Percentiles rank a stretch among this genome's conserved stretches.
These are phyloP conservation scores for Mucor saturninus DNA, from an alignment of 371 early-diverging fungal species.

Conservation along the genomic window DNA sequence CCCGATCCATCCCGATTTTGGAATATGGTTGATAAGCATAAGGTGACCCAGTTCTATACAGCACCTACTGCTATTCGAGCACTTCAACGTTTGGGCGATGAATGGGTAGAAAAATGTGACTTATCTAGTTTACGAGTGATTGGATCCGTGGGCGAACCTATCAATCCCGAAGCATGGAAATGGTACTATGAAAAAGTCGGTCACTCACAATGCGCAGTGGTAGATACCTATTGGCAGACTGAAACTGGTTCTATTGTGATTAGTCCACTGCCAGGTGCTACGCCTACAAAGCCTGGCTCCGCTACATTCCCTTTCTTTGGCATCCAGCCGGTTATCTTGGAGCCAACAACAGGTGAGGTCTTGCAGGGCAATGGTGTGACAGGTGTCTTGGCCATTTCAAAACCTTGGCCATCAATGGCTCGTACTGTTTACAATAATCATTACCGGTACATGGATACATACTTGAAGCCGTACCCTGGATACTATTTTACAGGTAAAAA, in stretches of 20 bases:
- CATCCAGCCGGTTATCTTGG: conserved; percentile 84
- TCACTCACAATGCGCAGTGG: conserved; percentile 81
- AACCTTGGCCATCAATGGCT: conserved; percentile 96
- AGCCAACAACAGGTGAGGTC: conserved; percentile 79
- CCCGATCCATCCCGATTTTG: conserved; percentile 86
- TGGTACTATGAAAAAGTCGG: conserved; percentile 96
- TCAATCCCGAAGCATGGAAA: conserved; percentile 97
- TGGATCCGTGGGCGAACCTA: conserved; percentile 98
- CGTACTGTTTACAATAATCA: conserved; percentile 92
- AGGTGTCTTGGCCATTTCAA: conserved; percentile 88
- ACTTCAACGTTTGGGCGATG: conserved; percentile 84
- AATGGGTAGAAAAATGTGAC: conserved; percentile 75
- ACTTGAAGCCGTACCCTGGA: conserved; percentile 85
- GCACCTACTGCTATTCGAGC: conserved; percentile 99
- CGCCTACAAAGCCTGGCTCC: conserved; percentile 91
- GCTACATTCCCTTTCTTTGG: conserved; percentile 98
- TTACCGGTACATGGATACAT: conserved; percentile 88
- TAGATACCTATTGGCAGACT: conserved; percentile 98
- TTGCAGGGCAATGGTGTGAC: conserved; percentile 76
- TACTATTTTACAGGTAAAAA: conserved; percentile 74
- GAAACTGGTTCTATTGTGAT: conserved; percentile 98
- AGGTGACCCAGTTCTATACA: conserved; percentile 97
- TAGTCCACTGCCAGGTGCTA: conserved; percentile 89
- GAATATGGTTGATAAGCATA: conserved; percentile 85
- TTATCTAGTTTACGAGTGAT: conserved; percentile 86